Evolutionary conservation across 139 green algal species (phyloP), one percentile per base, ranked within the genome.

Genomic region (Pseudopediastrum boryanum): DNA sequence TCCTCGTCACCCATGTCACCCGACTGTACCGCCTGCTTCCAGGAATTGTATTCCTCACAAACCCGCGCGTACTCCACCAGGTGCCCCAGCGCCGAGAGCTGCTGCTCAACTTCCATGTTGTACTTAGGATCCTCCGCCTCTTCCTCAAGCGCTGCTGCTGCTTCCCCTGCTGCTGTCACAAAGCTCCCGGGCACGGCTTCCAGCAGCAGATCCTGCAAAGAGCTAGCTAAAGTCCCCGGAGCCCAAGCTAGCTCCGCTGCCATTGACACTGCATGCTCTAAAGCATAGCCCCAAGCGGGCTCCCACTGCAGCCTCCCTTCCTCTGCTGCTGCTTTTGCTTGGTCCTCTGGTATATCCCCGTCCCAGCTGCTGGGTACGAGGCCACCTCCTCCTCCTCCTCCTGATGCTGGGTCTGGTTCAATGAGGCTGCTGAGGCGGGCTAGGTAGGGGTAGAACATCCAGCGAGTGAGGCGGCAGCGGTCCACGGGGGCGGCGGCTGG

Each of bases 381-480:
- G 42, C 66, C 27, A 44, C 66, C 25, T 0, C 27, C 8, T 33
- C 16, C 0, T 27, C 66, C 46, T 43, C 44, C 41, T 43, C 25
- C 74, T 72, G 43, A 33, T 50, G 44, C 44, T 62, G 43, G 25
- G 59, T 35, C n/a, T 31, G 12, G 33, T 7, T 5, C 61, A 7
- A 27, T 35, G 12, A 35, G 33, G 21, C 21, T 19, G 61, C 16
- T 35, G 12, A 58, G 58, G 16, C 63, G 48, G 7, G 29, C 48
- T 39, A 46, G 56, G 41, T 63, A 82, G 50, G 46, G 33, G 65
- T 77, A 82, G 51, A 82, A 76, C 38, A 82, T 39, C 76, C 76
- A 82, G 38, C 76, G 76, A 51, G 69, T 51, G 39, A 50, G 64
- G 29, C 51, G 50, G 19, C 43, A 72, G 48, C 76, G 76, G 65